phyloP scores from a whole-genome alignment of 306 rosid species.

The Cicer pinnatifidum region DNA sequence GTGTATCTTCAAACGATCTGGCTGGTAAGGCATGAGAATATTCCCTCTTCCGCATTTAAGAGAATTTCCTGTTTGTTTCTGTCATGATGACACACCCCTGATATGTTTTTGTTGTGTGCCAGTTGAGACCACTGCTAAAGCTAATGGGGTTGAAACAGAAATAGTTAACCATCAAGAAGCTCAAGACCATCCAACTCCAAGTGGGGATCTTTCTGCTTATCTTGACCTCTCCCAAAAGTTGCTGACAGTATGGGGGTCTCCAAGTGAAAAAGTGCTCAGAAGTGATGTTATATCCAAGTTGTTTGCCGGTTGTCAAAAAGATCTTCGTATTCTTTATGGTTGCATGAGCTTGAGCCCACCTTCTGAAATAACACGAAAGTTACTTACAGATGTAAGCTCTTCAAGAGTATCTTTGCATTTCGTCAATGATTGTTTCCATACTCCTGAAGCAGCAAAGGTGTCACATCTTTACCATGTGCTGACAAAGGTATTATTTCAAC shows the following conservation, averaged over 20 bases:
- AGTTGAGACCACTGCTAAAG: constrained; percentile 52
- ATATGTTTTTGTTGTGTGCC: constrained; percentile 37
- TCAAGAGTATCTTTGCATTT: constrained; percentile 48
- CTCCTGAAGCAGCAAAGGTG: constrained; percentile 69
- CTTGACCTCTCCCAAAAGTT: constrained; percentile 73
- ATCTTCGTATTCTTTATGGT: constrained; percentile 77
- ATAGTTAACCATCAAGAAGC: constrained; percentile 45
- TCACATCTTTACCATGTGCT: constrained; percentile 64
- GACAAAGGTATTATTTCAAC: constrained; percentile 66
- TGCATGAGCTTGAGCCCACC: constrained; percentile 54
- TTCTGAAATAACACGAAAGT: constrained; percentile 52
- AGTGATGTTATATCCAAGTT: constrained; percentile 63
- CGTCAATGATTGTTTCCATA: constrained; percentile 45
- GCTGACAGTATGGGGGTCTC: constrained; percentile 66
- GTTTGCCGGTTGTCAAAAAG: constrained; percentile 67
- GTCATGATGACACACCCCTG: constrained; percentile 30
- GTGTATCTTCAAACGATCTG: constrained; percentile 43
- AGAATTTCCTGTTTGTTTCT: constrained; percentile 35
- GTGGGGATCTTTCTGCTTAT: constrained; percentile 51
- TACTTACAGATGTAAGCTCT: constrained; percentile 52
- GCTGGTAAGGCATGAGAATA: constrained; percentile 54
- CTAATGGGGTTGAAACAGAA: constrained; percentile 58
- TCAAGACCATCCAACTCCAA: constrained; percentile 36
- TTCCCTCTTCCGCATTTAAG: constrained; percentile 11
- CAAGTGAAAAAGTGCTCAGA: constrained; percentile 55